Percentiles rank a stretch among this genome's conserved stretches.
phyloP scores from a whole-genome alignment of 2,329 filamentous ascomycete genomes.

The Nemania diffusa region DNA sequence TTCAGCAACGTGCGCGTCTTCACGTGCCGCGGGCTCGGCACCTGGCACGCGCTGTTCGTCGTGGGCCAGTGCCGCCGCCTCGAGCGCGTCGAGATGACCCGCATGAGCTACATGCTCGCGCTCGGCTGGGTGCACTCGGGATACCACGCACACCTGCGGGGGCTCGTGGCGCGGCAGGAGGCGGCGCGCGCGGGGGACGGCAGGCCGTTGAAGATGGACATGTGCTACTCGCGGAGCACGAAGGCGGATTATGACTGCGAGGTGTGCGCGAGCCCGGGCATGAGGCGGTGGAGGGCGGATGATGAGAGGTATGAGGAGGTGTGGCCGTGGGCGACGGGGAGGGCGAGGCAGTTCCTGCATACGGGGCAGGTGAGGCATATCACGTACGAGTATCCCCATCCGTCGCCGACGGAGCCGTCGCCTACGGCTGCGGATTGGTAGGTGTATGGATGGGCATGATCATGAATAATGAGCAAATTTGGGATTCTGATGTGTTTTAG shows the following conservation, averaged over 20 bases:
- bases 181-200: background rate
- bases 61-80: slow-evolving; percentile 13
- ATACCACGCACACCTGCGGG: slow-evolving; percentile 21
- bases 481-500: background rate
- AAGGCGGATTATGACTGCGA: slow-evolving; percentile 12
- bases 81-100: slow-evolving; percentile 26
- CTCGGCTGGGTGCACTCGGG: slow-evolving; percentile 14
- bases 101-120: slow-evolving; percentile 11
- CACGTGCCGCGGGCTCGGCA: slow-evolving; percentile 19
- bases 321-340: slow-evolving; percentile 30
- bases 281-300: background rate
- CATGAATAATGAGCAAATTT: background rate
- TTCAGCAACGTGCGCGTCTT: slow-evolving; percentile 25
- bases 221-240: slow-evolving; percentile 28
- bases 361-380: slow-evolving; percentile 26
- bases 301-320: slow-evolving; percentile 12
- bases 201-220: slow-evolving; percentile 25
- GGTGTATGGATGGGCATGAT: background rate
- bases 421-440: background rate
- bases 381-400: slow-evolving; percentile 27
- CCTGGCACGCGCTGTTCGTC: slow-evolving; percentile 17
- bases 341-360: slow-evolving; percentile 17
- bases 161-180: slow-evolving; percentile 21
- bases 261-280: slow-evolving; percentile 18
- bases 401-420: background rate